These are phyloP conservation scores for Cladosporium sp. DNA, from an alignment of 2,329 filamentous ascomycete species.

Conservation along the genomic window DNA sequence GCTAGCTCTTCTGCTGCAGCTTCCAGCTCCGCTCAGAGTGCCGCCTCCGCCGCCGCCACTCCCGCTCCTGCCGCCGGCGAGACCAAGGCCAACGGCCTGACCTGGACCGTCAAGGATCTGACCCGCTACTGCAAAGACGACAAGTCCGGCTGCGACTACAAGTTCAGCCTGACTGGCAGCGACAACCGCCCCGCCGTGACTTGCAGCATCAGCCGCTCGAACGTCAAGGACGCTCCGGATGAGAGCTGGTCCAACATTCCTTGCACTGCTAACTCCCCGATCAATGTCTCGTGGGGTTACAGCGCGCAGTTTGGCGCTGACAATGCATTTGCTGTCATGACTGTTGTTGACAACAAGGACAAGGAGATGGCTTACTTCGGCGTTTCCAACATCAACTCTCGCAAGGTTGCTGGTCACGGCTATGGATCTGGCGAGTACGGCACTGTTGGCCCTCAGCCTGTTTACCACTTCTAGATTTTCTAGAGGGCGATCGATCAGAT, in stretches of 20 bases:
- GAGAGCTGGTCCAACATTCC: slow-evolving; percentile 9
- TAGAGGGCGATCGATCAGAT: background rate
- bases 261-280: slow-evolving; percentile 7
- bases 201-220: slow-evolving; percentile 13
- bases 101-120: slow-evolving; percentile 15
- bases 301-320: slow-evolving; percentile 12
- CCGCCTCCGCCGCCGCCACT: background rate
- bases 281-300: slow-evolving; percentile 15
- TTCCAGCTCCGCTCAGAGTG: background rate
- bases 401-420: slow-evolving; percentile 2
- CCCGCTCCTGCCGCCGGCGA: slow-evolving; percentile 2
- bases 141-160: slow-evolving; percentile 16
- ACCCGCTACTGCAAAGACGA: slow-evolving; percentile 14
- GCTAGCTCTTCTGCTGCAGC: background rate
- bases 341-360: slow-evolving; percentile 11
- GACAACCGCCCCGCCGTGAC: slow-evolving; percentile 9
- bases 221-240: slow-evolving; percentile 9
- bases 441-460: slow-evolving; percentile 14
- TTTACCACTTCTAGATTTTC: slow-evolving; percentile 13
- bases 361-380: slow-evolving; percentile 15
- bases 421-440: slow-evolving; percentile 14
- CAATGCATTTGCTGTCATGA: slow-evolving; percentile 15
- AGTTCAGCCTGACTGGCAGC: slow-evolving; percentile 14
- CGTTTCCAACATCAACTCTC: slow-evolving; percentile 11
- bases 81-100: slow-evolving; percentile 1